phyloP scores from a whole-genome alignment of 306 rosid species.

The Malus asiatica region DNA sequence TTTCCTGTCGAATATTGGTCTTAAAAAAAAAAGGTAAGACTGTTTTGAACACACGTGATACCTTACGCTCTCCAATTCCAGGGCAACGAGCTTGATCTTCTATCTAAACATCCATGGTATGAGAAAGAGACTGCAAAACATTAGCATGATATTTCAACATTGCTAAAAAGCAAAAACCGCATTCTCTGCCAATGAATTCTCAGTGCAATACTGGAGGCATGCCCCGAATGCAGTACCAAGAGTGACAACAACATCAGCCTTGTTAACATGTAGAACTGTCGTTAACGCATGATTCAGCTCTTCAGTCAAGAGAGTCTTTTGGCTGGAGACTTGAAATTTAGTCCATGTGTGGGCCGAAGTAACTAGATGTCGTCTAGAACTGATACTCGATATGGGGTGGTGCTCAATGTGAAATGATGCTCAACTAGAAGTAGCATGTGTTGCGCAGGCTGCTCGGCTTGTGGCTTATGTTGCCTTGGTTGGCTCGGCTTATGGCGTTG shows the following conservation, averaged over 20 bases:
- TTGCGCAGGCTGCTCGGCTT: no score
- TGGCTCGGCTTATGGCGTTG: no score
- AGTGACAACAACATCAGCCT: conserved; percentile 94
- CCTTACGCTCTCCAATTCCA: conserved; percentile 99
- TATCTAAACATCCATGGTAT: conserved; percentile 94
- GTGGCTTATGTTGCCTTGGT: no score
- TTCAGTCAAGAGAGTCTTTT: no score
- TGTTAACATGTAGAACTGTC: conserved; percentile 81
- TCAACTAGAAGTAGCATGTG: no score
- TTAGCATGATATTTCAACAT: neutral
- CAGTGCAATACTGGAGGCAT: conserved; percentile 15
- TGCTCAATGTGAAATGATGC: no score
- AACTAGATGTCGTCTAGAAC: no score
- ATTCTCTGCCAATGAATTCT: neutral
- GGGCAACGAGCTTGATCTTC: conserved; percentile 99
- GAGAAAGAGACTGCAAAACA: conserved; percentile 72
- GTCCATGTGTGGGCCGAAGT: no score
- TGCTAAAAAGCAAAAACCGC: neutral
- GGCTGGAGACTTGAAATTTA: no score
- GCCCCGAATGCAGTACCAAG: conserved; percentile 96
- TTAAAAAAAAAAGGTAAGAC: neutral
- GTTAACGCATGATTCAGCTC: conserved; percentile 65
- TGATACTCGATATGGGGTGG: no score
- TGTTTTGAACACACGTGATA: conserved; percentile 17
- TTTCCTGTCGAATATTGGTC: neutral